A percentile compares a stretch with the other conserved stretches of the same genome.
Evolutionary conservation across 2,329 filamentous ascomycete genomes (phyloP).

Genomic region (Pseudogymnoascus pannorum): DNA sequence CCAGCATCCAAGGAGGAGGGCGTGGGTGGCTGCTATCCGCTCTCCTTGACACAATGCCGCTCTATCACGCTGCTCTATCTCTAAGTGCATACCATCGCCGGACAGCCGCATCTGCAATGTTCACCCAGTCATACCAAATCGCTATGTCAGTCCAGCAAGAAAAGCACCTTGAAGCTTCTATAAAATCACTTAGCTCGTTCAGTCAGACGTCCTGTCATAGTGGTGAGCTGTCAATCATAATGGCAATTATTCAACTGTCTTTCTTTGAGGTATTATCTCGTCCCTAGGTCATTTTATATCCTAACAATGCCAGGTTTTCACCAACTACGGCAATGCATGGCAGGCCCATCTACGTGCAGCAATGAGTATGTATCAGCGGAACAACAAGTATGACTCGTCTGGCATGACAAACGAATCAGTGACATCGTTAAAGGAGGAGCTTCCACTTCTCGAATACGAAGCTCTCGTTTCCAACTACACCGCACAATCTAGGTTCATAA

Average conservation of each 20-base stretch:
- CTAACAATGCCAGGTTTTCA: constrained; percentile 42
- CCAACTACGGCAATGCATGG: constrained; percentile 27
- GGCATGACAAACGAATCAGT: constrained; percentile 11
- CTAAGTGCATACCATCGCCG: constrained; percentile 43
- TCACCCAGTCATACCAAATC: constrained; percentile 10
- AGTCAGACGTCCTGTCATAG: constrained; percentile 13
- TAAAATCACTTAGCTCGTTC: constrained; percentile 24
- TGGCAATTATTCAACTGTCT: constrained; percentile 46
- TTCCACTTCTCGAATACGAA: constrained; percentile 13
- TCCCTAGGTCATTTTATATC: constrained; percentile 31
- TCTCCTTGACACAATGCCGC: constrained; percentile 47
- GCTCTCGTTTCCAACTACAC: constrained; percentile 38
- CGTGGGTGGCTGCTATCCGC: constrained; percentile 54
- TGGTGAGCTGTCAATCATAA: constrained; percentile 34
- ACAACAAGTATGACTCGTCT: constrained; percentile 11
- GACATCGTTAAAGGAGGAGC: constrained; percentile 5
- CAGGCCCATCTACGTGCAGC: constrained; percentile 22
- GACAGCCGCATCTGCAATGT: constrained; percentile 26
- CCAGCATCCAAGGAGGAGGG: constrained; percentile 46
- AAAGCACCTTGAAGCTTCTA: constrained; percentile 24
- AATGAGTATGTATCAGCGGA: constrained; percentile 15
- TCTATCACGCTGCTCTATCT: constrained; percentile 50
- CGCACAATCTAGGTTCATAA: constrained; percentile 38
- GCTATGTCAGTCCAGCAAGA: constrained; percentile 20
- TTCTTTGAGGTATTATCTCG: constrained; percentile 38